Conservation (phyloP, 768 basidiomycete genomes). For the Suillus subluteus region DNA sequence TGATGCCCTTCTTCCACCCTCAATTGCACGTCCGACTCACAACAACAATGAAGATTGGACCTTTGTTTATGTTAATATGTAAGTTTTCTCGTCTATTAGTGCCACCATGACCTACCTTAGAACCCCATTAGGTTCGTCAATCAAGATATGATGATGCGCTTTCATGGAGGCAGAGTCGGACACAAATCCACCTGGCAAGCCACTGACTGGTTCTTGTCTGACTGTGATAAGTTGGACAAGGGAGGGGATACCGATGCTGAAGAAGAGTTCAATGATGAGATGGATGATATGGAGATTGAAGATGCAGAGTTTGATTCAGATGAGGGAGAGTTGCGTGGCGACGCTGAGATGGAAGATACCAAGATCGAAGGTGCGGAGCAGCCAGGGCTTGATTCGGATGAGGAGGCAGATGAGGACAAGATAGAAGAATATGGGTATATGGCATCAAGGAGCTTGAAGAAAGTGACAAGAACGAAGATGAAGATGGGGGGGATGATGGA, state of each 20-base stretch:
- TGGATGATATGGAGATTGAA: neutral
- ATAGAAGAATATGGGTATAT: slow-evolving; percentile 4
- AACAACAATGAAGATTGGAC: slow-evolving; percentile 36
- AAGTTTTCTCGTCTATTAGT: slow-evolving; percentile 13
- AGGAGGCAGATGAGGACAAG: neutral
- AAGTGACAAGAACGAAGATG: neutral
- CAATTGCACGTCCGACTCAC: slow-evolving; percentile 9
- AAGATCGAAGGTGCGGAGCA: neutral
- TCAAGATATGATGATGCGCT: slow-evolving; percentile 44
- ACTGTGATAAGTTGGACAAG: neutral
- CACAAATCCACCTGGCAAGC: slow-evolving; percentile 21
- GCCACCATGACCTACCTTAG: neutral
- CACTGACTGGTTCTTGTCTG: slow-evolving; percentile 1
- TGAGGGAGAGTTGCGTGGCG: neutral
- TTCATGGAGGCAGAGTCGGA: slow-evolving; percentile 34
- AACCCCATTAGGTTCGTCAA: slow-evolving; percentile 41
- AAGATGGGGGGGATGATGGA: too few species aligned
- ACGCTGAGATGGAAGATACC: neutral
- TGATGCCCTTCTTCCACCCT: slow-evolving; percentile 11
- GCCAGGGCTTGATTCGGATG: neutral
- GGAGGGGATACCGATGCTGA: neutral
- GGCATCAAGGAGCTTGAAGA: slow-evolving; percentile 2
- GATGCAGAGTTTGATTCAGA: slow-evolving; percentile 3
- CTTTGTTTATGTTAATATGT: slow-evolving; percentile 41
- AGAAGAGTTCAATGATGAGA: neutral